Evolutionary conservation across 2,329 filamentous ascomycete species (phyloP).

Genomic region (Cadophora luteo-olivacea): DNA sequence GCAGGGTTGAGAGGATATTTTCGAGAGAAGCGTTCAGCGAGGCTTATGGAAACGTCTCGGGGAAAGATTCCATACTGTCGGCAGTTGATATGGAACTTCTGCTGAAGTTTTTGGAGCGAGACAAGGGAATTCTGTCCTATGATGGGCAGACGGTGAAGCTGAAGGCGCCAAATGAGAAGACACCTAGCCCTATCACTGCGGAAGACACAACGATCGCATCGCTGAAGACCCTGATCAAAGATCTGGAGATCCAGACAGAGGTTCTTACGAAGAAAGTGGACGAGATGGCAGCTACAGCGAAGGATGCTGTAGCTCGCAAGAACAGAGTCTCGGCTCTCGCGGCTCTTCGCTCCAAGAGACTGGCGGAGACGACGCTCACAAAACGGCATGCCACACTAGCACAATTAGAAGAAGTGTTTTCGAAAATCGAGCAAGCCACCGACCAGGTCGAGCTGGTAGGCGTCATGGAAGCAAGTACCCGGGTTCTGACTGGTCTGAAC

Average conservation of each 20-base stretch:
- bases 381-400: constrained; percentile 75
- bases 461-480: constrained; percentile 80
- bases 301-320: constrained; percentile 72
- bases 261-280: constrained; percentile 72
- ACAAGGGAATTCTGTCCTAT: constrained; percentile 63
- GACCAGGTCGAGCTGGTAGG: constrained; percentile 84
- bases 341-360: constrained; percentile 82
- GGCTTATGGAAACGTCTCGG: constrained; percentile 60
- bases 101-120: constrained; percentile 72
- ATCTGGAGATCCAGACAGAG: constrained; percentile 75
- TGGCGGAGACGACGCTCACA: constrained; percentile 75
- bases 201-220: constrained; percentile 85
- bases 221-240: constrained; percentile 78
- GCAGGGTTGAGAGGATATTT: constrained; percentile 69
- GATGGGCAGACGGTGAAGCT: constrained; percentile 79
- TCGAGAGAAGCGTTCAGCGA: constrained; percentile 69
- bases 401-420: constrained; percentile 83
- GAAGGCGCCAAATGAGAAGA: constrained; percentile 57
- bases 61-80: constrained; percentile 58
- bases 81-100: constrained; percentile 72
- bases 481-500: constrained; percentile 76
- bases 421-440: constrained; percentile 83
- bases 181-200: constrained; percentile 62
- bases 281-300: constrained; percentile 68
- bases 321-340: constrained; percentile 79